Base-by-base conservation (phyloP, 2,329 filamentous ascomycete species). In the Plectosphaerella cucumerina region DNA sequence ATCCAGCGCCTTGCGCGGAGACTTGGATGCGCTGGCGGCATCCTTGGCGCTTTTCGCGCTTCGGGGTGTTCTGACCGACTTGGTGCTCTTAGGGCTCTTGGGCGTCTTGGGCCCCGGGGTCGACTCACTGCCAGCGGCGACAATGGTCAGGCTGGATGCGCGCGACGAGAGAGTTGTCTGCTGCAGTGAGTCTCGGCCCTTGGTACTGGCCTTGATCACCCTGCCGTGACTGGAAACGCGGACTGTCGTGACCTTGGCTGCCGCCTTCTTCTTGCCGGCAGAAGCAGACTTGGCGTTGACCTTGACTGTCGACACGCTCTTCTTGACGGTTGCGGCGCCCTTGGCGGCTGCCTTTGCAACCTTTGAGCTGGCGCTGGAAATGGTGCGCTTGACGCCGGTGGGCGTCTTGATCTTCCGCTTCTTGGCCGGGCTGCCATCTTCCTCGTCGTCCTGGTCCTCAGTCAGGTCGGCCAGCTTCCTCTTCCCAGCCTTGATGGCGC, bases 311-410 rank as follows among this genome's bases (percentile, higher is more conserved):
- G 65, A 64, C 26, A 70, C 60, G 47, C 65, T 59, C 58, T 65
- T 71, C 58, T 66, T 70, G 15, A 72, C 53, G 12, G 63, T 68
- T 18, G 55, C 53, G 4, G 55, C 55, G 4, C 55, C 47, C 42
- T 63, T 65, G 11, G 69, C 63, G 9, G 70, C 68, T 23, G 63
- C 62, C 57, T 70, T 70, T 52, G 62, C 65, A 3, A 66, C 65
- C 58, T 72, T 68, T 37, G 63, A 53, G 51, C 69, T 58, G 12
- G 64, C 65, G 20, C 50, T 65, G 6, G 69, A 69, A 5, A 72
- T 47, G 3, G 65, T 64, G 35, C 60, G 58, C 56, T 69, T 71
- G 18, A 66, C 61, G 12, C 67, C 65, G 33, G 61, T 67, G 15
- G 61, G 61, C 4, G 62, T 52, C 45, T 64, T 62, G 20, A 66